Base-by-base conservation (phyloP, 2,329 filamentous ascomycete species). In the Ambrosiella beaveri region DNA sequence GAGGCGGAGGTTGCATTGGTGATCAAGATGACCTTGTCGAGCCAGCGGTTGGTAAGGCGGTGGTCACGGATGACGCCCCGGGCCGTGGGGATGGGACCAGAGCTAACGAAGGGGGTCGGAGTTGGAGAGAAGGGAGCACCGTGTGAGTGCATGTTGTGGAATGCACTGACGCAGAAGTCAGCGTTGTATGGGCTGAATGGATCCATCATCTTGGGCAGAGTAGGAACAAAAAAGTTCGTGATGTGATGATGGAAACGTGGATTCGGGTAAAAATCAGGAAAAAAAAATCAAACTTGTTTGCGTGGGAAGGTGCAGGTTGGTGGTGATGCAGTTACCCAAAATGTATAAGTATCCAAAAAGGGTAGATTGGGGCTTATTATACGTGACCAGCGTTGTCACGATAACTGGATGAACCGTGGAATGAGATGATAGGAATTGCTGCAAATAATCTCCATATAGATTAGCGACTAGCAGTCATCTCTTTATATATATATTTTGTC, bases 131-230 rank as follows among this genome's bases (percentile, higher is more conserved):
- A 47, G n/a, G n/a, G 11, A 17, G 44, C n/a, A 17, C 8, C 44
- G 44, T 47, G 44, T 15, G 44, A 47, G n/a, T 47, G 11, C 44
- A 47, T 47, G 44, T 17, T 47, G 44, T 47, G 44, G n/a, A 47
- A 47, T 13, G 44, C 44, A 15, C 44, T 47, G 7, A 47, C 44
- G 44, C 44, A 53, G 51, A 39, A 53, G 19, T 38, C 35, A 9
- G 51, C 35, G 35, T 53, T 53, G 51, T 53, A 53, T 36, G 19
- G 51, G 35, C 13, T 15, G 13, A 53, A 53, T 53, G 51, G 17
- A 36, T 53, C 51, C 19, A 53, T 53, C 51, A 53, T 53, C 9
- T n/a, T 38, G 51, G 51, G 51, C 7, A n/a, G 51, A 17, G 49
- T 52, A 27, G 49, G 17, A 37, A 36, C 13, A 52, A 11, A 12